These are phyloP conservation scores for Schwanniomyces pseudopolymorphus DNA, from an alignment of 805 yeast species.

Conservation along the genomic window DNA sequence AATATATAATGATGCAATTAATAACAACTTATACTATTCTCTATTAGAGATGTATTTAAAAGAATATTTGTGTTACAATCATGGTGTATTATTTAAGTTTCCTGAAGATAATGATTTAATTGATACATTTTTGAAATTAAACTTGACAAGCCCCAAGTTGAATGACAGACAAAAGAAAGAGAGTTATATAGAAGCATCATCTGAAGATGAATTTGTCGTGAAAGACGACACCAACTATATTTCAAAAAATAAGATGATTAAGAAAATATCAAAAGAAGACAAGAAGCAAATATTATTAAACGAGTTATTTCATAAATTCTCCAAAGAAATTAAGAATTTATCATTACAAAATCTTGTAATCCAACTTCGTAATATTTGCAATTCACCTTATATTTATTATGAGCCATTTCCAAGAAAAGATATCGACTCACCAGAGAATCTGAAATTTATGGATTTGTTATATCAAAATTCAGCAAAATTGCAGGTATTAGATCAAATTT, in stretches of 20 bases:
- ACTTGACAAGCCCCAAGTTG: constrained; percentile 23
- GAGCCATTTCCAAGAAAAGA: constrained; percentile 64
- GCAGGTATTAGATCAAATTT: constrained; percentile 63
- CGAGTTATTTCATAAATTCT: constrained; percentile 11
- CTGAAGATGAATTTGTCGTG: constrained; percentile 30
- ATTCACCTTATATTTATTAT: constrained; percentile 81
- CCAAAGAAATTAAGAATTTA: constrained; percentile 30
- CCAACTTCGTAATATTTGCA: constrained; percentile 83
- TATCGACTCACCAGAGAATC: constrained; percentile 22
- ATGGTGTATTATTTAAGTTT: constrained; percentile 16
- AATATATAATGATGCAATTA: constrained; percentile 57
- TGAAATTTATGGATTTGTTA: constrained; percentile 26
- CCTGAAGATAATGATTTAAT: constrained; percentile 23
- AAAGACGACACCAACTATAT: neutral
- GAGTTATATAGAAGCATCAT: constrained; percentile 20
- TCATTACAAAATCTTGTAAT: constrained; percentile 66
- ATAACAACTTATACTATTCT: constrained; percentile 42
- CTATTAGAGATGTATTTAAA: constrained; percentile 48
- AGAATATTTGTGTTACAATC: constrained; percentile 50
- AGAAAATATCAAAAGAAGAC: constrained; percentile 3
- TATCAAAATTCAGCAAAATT: constrained; percentile 70
- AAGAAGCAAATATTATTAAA: constrained; percentile 13
- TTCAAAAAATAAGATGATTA: neutral
- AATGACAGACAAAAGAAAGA: constrained; percentile 11
- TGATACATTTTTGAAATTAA: constrained; percentile 42